A percentile compares a stretch with the other conserved stretches of the same genome.
These are phyloP conservation scores for Piromyces finnis DNA, from an alignment of 192 early-diverging fungal genomes.

Conservation along the genomic window DNA sequence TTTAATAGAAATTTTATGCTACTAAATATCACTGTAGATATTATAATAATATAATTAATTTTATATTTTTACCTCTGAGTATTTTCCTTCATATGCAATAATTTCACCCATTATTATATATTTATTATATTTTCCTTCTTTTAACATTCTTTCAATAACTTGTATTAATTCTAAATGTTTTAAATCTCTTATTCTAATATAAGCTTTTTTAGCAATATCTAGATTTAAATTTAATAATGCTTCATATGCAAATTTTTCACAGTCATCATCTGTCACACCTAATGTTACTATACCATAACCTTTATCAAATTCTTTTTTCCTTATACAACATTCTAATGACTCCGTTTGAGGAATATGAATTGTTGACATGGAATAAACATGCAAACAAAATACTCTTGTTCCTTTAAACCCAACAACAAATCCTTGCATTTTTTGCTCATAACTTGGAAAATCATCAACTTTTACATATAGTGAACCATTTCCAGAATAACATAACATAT, in stretches of 20 bases:
- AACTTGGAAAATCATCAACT: slow-evolving; percentile 20
- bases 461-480: slow-evolving; percentile 26
- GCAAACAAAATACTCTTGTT: slow-evolving; percentile 27
- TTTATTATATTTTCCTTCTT: slow-evolving; percentile 14
- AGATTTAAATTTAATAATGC: slow-evolving; percentile 21
- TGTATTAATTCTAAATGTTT: slow-evolving; percentile 19
- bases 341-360: slow-evolving; percentile 27
- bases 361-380: slow-evolving; percentile 25
- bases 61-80: slow-evolving; percentile 18
- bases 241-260: slow-evolving; percentile 23
- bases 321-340: slow-evolving; percentile 24
- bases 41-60: too few relatives aligned
- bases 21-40: too few relatives aligned
- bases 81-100: slow-evolving; percentile 18
- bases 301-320: slow-evolving; percentile 18
- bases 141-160: slow-evolving; percentile 11
- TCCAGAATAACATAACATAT: slow-evolving; percentile 31
- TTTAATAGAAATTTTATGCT: too few relatives aligned
- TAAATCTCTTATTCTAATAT: slow-evolving; percentile 23
- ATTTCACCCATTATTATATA: slow-evolving; percentile 24
- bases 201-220: slow-evolving; percentile 25
- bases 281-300: slow-evolving; percentile 28
- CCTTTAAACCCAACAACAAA: slow-evolving; percentile 39
- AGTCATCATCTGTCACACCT: slow-evolving; percentile 34
- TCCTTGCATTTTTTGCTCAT: slow-evolving; percentile 31